phyloP scores from a whole-genome alignment of 2,329 filamentous ascomycete species.

The Pestalotiopsis sp. region DNA sequence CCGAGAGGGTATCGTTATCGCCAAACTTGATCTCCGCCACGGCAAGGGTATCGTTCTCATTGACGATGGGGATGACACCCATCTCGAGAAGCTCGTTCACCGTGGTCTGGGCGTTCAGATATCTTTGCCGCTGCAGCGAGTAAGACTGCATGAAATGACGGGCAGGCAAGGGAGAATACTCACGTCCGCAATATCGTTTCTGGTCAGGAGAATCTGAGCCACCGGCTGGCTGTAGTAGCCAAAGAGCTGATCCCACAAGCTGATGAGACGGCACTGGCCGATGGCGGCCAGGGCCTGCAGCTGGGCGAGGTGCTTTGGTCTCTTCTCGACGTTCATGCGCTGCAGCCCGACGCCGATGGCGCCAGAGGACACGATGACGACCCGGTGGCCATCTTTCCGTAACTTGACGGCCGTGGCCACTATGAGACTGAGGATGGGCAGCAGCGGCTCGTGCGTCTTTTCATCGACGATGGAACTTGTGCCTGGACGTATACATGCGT shows the following conservation, averaged over 20 bases:
- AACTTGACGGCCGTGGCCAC: conserved; percentile 91
- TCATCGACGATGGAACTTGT: conserved; percentile 99
- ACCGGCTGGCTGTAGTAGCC: conserved; percentile 85
- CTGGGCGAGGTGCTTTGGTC: conserved; percentile 87
- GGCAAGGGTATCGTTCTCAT: conserved; percentile 96
- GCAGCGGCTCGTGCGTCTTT: conserved; percentile 86
- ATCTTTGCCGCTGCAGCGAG: conserved; percentile 77
- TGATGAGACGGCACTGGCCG: conserved; percentile 92
- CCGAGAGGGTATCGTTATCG: conserved; percentile 96
- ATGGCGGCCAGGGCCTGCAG: conserved; percentile 95
- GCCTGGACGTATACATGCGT: conserved; percentile 53
- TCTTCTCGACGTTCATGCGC: conserved; percentile 83
- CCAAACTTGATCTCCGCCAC: conserved; percentile 99
- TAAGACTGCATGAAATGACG: neutral
- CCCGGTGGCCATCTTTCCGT: conserved; percentile 86
- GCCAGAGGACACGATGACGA: conserved; percentile 95
- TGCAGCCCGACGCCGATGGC: conserved; percentile 93
- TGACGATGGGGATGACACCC: conserved; percentile 97
- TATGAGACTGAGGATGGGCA: conserved; percentile 88
- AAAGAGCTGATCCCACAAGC: conserved; percentile 93
- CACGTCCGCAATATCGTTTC: conserved; percentile 95
- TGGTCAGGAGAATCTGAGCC: conserved; percentile 89
- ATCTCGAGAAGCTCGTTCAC: conserved; percentile 87
- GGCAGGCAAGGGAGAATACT: conserved; percentile 26
- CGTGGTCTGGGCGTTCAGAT: conserved; percentile 95